Conservation (phyloP, 495 filamentous ascomycete genomes). For the Cryomyces minteri region DNA sequence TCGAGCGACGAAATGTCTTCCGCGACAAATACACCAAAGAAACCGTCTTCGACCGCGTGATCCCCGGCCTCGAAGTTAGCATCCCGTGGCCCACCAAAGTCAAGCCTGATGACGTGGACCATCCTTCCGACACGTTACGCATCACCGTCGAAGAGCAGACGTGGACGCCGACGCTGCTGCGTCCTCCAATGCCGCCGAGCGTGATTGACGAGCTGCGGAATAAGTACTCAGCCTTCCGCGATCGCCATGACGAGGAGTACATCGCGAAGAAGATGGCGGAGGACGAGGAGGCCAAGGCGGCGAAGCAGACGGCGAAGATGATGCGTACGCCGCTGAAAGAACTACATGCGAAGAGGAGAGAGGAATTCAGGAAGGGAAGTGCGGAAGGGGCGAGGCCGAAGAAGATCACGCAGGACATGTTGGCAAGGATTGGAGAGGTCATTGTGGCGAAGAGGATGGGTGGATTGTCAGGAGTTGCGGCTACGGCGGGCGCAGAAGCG, state of each 20-base stretch:
- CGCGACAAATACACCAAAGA: slow-evolving; percentile 26
- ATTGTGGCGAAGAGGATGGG: slow-evolving; percentile 33
- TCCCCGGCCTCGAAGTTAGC: slow-evolving; percentile 38
- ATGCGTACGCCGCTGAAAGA: slow-evolving; percentile 36
- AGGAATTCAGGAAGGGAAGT: slow-evolving; percentile 17
- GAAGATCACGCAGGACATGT: slow-evolving; percentile 36
- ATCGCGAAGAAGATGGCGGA: slow-evolving; percentile 39
- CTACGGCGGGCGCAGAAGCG: neutral
- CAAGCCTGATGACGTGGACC: slow-evolving; percentile 29
- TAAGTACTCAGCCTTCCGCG: slow-evolving; percentile 69
- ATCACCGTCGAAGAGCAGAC: slow-evolving; percentile 57
- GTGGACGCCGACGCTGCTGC: slow-evolving; percentile 54
- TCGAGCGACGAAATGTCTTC: slow-evolving; percentile 24
- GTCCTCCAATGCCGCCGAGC: slow-evolving; percentile 56
- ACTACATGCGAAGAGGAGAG: slow-evolving; percentile 20
- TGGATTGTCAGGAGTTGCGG: neutral
- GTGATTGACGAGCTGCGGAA: slow-evolving; percentile 80
- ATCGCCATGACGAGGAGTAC: slow-evolving; percentile 55
- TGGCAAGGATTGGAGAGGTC: slow-evolving; percentile 45
- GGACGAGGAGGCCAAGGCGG: slow-evolving; percentile 36
- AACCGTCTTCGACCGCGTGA: slow-evolving; percentile 27
- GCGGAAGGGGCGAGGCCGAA: slow-evolving; percentile 23
- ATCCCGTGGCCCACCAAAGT: slow-evolving; percentile 57
- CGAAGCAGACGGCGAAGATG: slow-evolving; percentile 33
- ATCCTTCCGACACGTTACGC: slow-evolving; percentile 50